A percentile compares a stretch with the other conserved stretches of the same genome.
These are phyloP conservation scores for Lipomyces kockii DNA, from an alignment of 805 yeast species.

Conservation along the genomic window DNA sequence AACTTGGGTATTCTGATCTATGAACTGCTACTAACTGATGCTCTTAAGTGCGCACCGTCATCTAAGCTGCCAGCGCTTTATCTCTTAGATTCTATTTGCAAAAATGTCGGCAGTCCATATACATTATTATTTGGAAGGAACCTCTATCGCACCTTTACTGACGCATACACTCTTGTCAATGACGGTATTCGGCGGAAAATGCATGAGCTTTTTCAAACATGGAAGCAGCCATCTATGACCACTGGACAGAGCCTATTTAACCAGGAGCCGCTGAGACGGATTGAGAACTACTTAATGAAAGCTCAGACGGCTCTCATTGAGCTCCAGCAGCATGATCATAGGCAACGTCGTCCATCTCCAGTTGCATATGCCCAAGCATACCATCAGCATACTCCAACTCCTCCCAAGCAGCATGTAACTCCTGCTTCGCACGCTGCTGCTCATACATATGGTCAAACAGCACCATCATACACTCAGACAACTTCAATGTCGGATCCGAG, in stretches of 20 bases:
- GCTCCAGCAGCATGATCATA: slow-evolving; percentile 31
- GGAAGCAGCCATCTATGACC: slow-evolving; percentile 67
- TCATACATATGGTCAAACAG: background rate
- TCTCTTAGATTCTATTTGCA: slow-evolving; percentile 87
- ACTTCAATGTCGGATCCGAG: background rate
- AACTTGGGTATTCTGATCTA: background rate
- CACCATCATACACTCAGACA: background rate
- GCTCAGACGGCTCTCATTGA: slow-evolving; percentile 29
- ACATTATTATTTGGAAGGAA: slow-evolving; percentile 75
- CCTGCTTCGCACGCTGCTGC: slow-evolving; percentile 6
- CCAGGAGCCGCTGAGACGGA: slow-evolving; percentile 65
- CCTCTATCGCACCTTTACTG: slow-evolving; percentile 70
- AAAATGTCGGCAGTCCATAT: slow-evolving; percentile 88
- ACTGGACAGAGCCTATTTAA: slow-evolving; percentile 76
- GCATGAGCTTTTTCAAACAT: slow-evolving; percentile 79
- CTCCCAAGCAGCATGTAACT: slow-evolving; percentile 8
- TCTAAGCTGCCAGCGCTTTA: slow-evolving; percentile 86
- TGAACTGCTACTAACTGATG: slow-evolving; percentile 9
- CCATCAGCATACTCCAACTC: slow-evolving; percentile 8
- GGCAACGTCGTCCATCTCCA: slow-evolving; percentile 6
- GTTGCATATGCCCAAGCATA: slow-evolving; percentile 7
- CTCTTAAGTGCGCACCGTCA: slow-evolving; percentile 64
- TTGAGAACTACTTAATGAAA: slow-evolving; percentile 66
- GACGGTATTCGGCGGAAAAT: slow-evolving; percentile 75
- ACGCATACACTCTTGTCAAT: slow-evolving; percentile 76